These are phyloP conservation scores for Lophiostoma macrostomum DNA, from an alignment of 495 filamentous ascomycete genomes.

Conservation along the genomic window DNA sequence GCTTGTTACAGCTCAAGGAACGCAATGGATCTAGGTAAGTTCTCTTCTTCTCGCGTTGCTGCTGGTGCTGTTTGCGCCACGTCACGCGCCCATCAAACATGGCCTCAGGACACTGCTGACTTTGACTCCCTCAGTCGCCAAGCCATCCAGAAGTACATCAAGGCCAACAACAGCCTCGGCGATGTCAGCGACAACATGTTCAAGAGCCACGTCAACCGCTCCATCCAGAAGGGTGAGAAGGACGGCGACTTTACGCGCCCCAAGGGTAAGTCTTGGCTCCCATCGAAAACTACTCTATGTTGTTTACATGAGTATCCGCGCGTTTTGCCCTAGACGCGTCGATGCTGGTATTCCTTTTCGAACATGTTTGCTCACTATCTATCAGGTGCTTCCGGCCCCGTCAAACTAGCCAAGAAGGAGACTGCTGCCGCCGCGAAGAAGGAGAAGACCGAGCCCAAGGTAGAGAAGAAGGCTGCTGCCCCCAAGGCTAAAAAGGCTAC, in stretches of 20 bases:
- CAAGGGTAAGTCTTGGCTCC: conserved; percentile 68
- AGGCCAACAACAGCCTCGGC: conserved; percentile 86
- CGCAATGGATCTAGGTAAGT: conserved; percentile 63
- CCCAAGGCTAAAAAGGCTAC: conserved; percentile 49
- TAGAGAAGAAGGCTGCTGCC: conserved; percentile 43
- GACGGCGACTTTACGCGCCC: conserved; percentile 87
- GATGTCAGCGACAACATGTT: conserved; percentile 68
- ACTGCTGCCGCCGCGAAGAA: conserved; percentile 29
- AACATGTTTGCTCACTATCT: conserved; percentile 45
- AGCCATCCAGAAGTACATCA: conserved; percentile 97
- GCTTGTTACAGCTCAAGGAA: conserved; percentile 57
- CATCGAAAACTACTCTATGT: neutral
- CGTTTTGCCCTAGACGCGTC: conserved; percentile 1
- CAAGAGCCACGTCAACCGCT: conserved; percentile 89
- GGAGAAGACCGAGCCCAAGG: conserved; percentile 54
- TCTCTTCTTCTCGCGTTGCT: conserved; percentile 14
- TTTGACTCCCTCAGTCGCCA: conserved; percentile 65
- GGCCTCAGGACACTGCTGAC: conserved; percentile 37
- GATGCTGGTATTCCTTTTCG: neutral
- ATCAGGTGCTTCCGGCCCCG: conserved; percentile 81
- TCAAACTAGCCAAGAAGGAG: conserved; percentile 93
- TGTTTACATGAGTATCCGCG: conserved; percentile 15
- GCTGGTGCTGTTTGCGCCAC: conserved; percentile 17
- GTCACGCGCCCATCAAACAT: conserved; percentile 25
- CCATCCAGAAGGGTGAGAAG: conserved; percentile 83